Evolutionary conservation across 2,329 filamentous ascomycete species (phyloP).

Genomic region (Exophiala xenobiotica): DNA sequence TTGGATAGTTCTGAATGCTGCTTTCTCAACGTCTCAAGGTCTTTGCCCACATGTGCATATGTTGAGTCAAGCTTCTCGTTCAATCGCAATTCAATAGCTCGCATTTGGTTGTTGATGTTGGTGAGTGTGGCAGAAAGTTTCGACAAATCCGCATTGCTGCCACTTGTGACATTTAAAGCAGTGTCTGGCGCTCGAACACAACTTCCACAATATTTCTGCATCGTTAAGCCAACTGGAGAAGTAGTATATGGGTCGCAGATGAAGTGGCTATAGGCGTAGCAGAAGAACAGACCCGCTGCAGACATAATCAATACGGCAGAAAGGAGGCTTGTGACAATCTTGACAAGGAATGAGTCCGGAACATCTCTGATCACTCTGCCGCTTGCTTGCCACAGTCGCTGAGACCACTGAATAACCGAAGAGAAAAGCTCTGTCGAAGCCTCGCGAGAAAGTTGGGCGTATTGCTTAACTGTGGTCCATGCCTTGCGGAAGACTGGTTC

Average conservation of each 20-base stretch:
- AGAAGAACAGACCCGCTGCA: conserved; percentile 18
- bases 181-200: conserved; percentile 13
- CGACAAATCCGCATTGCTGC: conserved; percentile 17
- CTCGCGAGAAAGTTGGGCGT: not conserved
- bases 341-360: conserved; percentile 21
- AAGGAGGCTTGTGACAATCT: conserved; percentile 16
- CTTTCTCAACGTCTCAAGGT: conserved; percentile 19
- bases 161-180: conserved; percentile 20
- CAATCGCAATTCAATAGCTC: conserved; percentile 21
- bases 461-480: conserved; percentile 5
- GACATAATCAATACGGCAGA: conserved; percentile 13
- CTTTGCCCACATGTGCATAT: conserved; percentile 13
- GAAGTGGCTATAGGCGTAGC: conserved; percentile 22
- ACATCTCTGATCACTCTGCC: conserved; percentile 19
- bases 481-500: conserved; percentile 9
- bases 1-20: conserved; percentile 25
- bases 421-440: not conserved
- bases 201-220: conserved; percentile 27
- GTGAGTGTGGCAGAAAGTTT: conserved; percentile 21
- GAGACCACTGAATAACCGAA: conserved; percentile 15
- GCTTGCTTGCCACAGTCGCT: conserved; percentile 9
- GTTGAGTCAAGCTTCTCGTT: conserved; percentile 22
- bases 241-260: conserved; percentile 24
- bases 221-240: conserved; percentile 16
- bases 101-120: conserved; percentile 25